Base-by-base conservation (phyloP, 257 asterid species). In the Solanum commersonii region DNA sequence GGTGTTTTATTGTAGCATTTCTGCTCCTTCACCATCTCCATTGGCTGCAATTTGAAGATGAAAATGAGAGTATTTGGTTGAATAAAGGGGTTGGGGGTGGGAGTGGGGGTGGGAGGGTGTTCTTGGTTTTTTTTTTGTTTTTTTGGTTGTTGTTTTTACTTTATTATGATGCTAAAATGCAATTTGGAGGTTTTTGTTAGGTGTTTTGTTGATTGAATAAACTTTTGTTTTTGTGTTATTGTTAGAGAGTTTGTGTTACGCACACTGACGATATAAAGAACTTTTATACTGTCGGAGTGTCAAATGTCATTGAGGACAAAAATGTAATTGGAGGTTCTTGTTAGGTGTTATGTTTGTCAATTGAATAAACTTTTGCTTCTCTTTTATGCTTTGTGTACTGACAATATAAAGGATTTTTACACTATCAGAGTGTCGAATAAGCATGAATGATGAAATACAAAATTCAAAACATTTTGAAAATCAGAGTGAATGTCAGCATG, bases 11-110 rank as follows among this genome's bases (percentile, higher is more conserved):
- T 81, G 85, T 31, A 81, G 85, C 16, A 18, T 46, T 81, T 5
- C 5, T 77, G 11, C 84, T 81, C 85, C 67, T 16, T 8, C 68
- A 46, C 68, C 42, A 81, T 81, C 85, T 10, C 85, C 85, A 79
- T 0, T 14, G 10, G 60, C 18, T 29, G 85, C 68, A 46, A 81
- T 29, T 81, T 81, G 85, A 81, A 81, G 85, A 79, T 79, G 85
- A 46, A 25, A 42, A 18, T 42, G 37, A 78, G n/a, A 42, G 84
- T 40, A 42, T 42, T 44, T 78, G 38, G 65, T 14, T 14, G 38
- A 4, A 27, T 27, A 14, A n/a, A 2, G 38, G 79, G 42, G 42
- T 16, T 33, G 42, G n/a, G 40, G 23, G 77, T 1, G 38, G 76
- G 42, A 2, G 0, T 6, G 8, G 25, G 25, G 8, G 5, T 18